Percentiles rank a stretch among this genome's conserved stretches.
phyloP scores from a whole-genome alignment of 2,329 filamentous ascomycete species.

The Colletotrichum sp. region DNA sequence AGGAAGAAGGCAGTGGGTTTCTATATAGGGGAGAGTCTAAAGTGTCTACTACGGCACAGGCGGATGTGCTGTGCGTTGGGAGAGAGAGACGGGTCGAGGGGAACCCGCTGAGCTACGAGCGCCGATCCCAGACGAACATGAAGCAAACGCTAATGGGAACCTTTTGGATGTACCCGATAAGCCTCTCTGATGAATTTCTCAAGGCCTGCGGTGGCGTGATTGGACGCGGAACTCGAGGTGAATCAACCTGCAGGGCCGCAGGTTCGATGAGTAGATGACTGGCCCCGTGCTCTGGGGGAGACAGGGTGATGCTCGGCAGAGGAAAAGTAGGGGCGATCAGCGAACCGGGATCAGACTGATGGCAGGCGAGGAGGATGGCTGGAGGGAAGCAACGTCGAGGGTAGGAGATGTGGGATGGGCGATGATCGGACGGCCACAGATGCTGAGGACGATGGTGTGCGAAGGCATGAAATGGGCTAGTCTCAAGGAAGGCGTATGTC shows the following conservation, averaged over 20 bases:
- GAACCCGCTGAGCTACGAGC: conserved; percentile 12
- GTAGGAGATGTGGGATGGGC: not conserved
- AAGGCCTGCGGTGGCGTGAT: not conserved
- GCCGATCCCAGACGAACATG: conserved; percentile 24
- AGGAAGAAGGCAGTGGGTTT: conserved; percentile 18
- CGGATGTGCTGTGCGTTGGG: not conserved
- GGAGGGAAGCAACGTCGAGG: not conserved
- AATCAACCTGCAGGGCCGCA: conserved; percentile 6
- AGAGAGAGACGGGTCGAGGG: not conserved
- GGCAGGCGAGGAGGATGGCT: not conserved
- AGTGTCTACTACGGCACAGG: conserved; percentile 5
- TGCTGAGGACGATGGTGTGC: not conserved
- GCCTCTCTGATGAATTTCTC: not conserved
- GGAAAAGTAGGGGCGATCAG: not conserved
- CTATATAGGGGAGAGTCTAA: conserved; percentile 24
- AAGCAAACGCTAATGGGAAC: conserved; percentile 20
- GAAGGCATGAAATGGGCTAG: conserved; percentile 17
- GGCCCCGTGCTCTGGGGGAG: not conserved
- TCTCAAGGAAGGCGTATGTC: conserved; percentile 8
- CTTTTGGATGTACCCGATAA: conserved; percentile 5
- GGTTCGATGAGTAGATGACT: not conserved
- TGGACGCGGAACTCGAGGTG: not conserved
- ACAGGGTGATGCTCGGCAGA: conserved; percentile 11
- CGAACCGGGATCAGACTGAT: conserved; percentile 10
- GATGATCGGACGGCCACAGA: conserved; percentile 9